Percentiles rank a stretch among this genome's conserved stretches.
These are phyloP conservation scores for Luzula sylvatica DNA, from an alignment of 176 grass and related monocot species.

Conservation along the genomic window DNA sequence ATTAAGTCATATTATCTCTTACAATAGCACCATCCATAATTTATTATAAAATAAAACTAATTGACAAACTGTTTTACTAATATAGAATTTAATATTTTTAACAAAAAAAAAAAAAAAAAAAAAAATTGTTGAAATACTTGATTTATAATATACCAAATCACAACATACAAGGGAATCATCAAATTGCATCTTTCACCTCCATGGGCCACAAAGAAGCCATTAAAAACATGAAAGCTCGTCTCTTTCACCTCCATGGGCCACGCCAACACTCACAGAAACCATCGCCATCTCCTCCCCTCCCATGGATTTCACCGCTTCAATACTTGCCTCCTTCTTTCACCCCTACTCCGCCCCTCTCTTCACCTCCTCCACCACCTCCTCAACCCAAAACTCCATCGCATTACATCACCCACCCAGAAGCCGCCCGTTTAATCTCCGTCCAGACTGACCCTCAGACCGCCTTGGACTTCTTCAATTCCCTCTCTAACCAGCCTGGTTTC, in stretches of 20 bases:
- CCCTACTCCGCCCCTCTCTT: neutral
- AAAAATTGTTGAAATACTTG: constrained; percentile 6
- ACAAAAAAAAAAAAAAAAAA: neutral
- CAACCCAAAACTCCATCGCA: constrained; percentile 11
- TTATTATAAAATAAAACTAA: too few relatives aligned
- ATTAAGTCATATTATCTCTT: too few relatives aligned
- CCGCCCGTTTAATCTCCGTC: constrained; percentile 49
- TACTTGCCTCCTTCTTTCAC: constrained; percentile 25
- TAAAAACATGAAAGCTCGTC: constrained; percentile 16
- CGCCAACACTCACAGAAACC: constrained; percentile 3
- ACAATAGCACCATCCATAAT: too few relatives aligned
- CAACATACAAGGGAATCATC: neutral
- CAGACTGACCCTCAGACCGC: constrained; percentile 44
- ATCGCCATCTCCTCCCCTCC: constrained; percentile 15
- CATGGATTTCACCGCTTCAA: constrained; percentile 74
- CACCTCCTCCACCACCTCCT: constrained; percentile 13
- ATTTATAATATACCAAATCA: neutral
- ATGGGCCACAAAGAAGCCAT: too few relatives aligned
- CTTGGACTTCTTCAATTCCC: constrained; percentile 81
- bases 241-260: neutral
- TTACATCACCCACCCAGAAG: constrained; percentile 51
- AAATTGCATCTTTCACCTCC: too few relatives aligned
- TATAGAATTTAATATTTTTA: too few relatives aligned
- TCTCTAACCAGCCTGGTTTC: constrained; percentile 54
- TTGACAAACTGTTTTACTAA: too few relatives aligned